Conservation (phyloP, 345 rosid species). For the Arabis alpina region DNA sequence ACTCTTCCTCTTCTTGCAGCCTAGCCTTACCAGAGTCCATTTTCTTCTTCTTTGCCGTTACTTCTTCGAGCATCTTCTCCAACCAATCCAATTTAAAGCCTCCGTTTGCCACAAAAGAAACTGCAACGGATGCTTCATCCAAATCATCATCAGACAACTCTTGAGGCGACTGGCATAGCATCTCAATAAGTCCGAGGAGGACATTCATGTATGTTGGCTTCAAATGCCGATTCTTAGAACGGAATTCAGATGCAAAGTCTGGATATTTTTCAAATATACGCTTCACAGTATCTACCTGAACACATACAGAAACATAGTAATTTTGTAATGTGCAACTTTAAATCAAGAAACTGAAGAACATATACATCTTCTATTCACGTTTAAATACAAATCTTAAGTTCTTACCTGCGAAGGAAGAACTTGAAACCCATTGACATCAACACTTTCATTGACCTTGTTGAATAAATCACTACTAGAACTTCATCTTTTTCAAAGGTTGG, state of each 20-base stretch:
- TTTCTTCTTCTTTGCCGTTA: not conserved
- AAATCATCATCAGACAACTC: slow-evolving; percentile 12
- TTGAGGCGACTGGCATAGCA: not conserved
- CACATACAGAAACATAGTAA: no score
- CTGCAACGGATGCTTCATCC: not conserved
- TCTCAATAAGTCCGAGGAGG: not conserved
- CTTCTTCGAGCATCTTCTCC: slow-evolving; percentile 18
- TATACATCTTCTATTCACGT: no score
- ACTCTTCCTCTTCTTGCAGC: not conserved
- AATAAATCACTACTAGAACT: no score
- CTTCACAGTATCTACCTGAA: not conserved
- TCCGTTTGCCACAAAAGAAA: no score
- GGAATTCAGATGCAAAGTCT: not conserved
- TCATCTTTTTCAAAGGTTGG: no score
- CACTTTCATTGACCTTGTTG: no score
- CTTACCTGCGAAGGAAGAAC: no score
- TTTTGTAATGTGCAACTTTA: no score
- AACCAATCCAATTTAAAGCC: slow-evolving; percentile 30
- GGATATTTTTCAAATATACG: slow-evolving; percentile 2
- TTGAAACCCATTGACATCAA: no score
- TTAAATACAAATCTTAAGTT: no score
- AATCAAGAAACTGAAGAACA: no score
- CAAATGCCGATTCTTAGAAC: slow-evolving; percentile 5
- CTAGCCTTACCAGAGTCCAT: not conserved
- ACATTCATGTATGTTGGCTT: not conserved